Evolutionary conservation across 495 filamentous ascomycete species (phyloP), one percentile per base, ranked within the genome.

Genomic region (Umbilicaria muhlenbergii): DNA sequence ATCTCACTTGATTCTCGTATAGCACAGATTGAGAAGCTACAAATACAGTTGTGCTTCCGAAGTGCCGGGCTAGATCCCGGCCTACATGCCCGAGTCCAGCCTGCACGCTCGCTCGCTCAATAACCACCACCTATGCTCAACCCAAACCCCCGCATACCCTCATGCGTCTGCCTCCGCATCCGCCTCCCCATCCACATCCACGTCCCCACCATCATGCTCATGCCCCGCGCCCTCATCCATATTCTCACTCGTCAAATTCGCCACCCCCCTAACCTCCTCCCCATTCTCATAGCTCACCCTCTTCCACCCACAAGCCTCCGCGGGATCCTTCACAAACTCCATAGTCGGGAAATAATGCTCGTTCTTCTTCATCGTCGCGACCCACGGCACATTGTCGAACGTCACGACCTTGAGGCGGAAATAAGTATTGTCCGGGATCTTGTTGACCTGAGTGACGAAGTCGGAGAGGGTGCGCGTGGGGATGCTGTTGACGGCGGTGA

Each of bases 321-420:
- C 51, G 61, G 67, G 50, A 42, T 89, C 82, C 54, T 88, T 87
- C 54, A 81, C 71, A 58, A 84, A 87, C 60, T 93, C 86, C 57
- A 85, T 81, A 46, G 83, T 89, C 11, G 86, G 84, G 72, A 93
- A 93, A 58, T 99, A 99, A 61, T 99, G 91, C 59, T 99, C 92
- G 58, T 93, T 92, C 77, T 99, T 99, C 77, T 99, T 99, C 79
- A 99, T 95, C 19, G 89, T 95, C 15, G 91, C 83, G 18, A 96
- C 84, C 82, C 88, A 99, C 12, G 87, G 89, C 13, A 96, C 86
- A 49, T 91, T 92, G 58, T 99, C 91, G 54, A 96, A 99, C 2
- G 91, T 96, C 56, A 94, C 83, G 10, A 88, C 84, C 48, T 83
- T 80, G 12, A 99, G 69, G 17, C 92, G 76, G 77, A 98, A 95